Conservation (phyloP, 495 filamentous ascomycete genomes). For the Neurospora sp. region DNA sequence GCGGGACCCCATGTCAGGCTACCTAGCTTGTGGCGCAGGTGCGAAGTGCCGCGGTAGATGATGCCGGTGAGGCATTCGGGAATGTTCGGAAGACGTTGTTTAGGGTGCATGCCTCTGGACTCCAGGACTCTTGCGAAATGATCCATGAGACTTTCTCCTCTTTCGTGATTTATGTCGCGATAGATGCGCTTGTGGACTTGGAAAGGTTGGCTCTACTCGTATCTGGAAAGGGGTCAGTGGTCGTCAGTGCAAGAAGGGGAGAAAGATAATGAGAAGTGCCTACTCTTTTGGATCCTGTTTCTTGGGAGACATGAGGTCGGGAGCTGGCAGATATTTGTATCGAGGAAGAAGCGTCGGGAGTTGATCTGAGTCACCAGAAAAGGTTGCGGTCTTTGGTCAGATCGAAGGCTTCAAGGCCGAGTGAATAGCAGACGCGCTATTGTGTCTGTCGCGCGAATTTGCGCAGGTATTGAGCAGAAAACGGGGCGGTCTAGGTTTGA, state of each 20-base stretch:
- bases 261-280: not conserved
- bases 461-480: not conserved
- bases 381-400: not conserved
- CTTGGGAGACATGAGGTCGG: not conserved
- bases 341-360: not conserved
- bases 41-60: slow-evolving; percentile 16
- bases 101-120: not conserved
- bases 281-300: not conserved
- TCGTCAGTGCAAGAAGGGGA: not conserved
- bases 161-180: not conserved
- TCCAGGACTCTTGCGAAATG: not conserved
- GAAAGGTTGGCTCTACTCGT: not conserved
- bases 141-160: not conserved
- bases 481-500: not conserved
- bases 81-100: not conserved
- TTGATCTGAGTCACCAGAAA: not conserved
- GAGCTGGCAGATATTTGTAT: not conserved
- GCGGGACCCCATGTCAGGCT: slow-evolving; percentile 29
- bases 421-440: not conserved
- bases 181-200: not conserved
- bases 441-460: not conserved
- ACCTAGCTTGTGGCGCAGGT: slow-evolving; percentile 26
- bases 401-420: not conserved
- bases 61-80: not conserved
- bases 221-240: not conserved